These are phyloP conservation scores for Erodium texanum DNA, from an alignment of 441 rosid species.

Conservation along the genomic window DNA sequence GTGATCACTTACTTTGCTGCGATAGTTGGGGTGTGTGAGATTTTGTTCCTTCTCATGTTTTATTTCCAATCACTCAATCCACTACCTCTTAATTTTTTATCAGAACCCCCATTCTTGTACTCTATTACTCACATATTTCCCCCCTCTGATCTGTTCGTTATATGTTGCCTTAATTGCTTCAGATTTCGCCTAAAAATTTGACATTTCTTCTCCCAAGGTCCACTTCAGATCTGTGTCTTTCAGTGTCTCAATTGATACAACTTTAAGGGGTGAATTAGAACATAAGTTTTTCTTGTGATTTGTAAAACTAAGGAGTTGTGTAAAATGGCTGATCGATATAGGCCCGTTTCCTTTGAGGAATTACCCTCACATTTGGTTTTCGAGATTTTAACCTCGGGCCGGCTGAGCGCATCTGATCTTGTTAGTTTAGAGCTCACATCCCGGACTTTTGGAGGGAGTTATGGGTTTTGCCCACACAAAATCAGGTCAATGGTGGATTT, in stretches of 20 bases:
- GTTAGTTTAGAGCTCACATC: constrained; percentile 68
- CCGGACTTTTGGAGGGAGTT: constrained; percentile 57
- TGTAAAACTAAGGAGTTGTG: constrained; percentile 15
- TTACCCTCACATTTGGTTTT: constrained; percentile 85
- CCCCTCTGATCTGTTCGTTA: constrained; percentile 62
- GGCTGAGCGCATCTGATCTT: constrained; percentile 62
- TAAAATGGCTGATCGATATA: constrained; percentile 53
- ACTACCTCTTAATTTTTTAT: constrained; percentile 36
- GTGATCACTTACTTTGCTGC: not conserved
- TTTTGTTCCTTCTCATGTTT: constrained; percentile 66
- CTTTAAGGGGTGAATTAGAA: not conserved
- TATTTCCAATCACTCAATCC: constrained; percentile 49
- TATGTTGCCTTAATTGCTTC: constrained; percentile 66
- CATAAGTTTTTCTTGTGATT: constrained; percentile 16
- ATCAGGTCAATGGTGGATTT: constrained; percentile 69
- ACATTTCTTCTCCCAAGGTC: constrained; percentile 13
- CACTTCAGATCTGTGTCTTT: not conserved
- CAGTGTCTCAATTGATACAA: not conserved
- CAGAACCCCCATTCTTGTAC: constrained; percentile 36
- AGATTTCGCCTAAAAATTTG: constrained; percentile 79
- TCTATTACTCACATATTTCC: constrained; percentile 49
- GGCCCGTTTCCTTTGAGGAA: constrained; percentile 51
- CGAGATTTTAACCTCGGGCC: constrained; percentile 60
- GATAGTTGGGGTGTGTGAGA: constrained; percentile 17
- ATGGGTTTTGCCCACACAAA: constrained; percentile 50